Conservation (phyloP, 306 rosid species). For the Glycine soja region DNA sequence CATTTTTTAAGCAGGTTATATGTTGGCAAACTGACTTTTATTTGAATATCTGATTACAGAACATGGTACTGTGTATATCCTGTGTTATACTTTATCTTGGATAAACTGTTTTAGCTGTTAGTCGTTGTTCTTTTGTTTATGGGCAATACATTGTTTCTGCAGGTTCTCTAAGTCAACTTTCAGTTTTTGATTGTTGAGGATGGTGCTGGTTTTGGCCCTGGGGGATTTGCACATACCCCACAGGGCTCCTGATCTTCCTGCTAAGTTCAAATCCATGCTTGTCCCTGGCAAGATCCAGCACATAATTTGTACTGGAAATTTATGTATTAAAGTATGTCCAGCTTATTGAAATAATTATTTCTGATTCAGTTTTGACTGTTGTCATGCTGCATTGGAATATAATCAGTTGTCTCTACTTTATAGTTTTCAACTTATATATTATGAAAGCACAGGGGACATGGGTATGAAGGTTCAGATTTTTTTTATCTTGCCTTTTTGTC, state of each 20-base stretch:
- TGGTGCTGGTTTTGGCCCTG: conserved; percentile 97
- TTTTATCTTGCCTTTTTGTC: not conserved
- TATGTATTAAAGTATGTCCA: conserved; percentile 80
- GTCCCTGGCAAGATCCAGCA: conserved; percentile 99
- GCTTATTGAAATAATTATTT: conserved; percentile 15
- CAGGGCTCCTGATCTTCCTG: conserved; percentile 96
- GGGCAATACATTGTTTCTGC: conserved; percentile 41
- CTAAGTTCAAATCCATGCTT: conserved; percentile 99
- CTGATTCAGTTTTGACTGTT: not conserved
- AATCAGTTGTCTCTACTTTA: conserved; percentile 7
- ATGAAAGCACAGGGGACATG: not conserved
- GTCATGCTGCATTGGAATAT: not conserved
- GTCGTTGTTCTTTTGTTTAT: conserved; percentile 22
- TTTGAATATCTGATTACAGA: conserved; percentile 8
- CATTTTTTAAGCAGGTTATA: conserved; percentile 26
- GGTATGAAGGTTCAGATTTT: not conserved
- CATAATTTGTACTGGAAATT: conserved; percentile 91
- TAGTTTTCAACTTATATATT: conserved; percentile 22
- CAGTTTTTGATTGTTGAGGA: conserved; percentile 59
- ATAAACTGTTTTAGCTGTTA: not conserved
- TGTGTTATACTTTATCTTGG: conserved; percentile 9
- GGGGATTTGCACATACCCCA: conserved; percentile 98
- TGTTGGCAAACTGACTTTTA: not conserved
- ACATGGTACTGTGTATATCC: not conserved
- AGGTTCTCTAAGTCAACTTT: conserved; percentile 45